A percentile compares a stretch with the other conserved stretches of the same genome.
phyloP scores from a whole-genome alignment of 352 stramenopile genomes.

The Phytopythium litorale region DNA sequence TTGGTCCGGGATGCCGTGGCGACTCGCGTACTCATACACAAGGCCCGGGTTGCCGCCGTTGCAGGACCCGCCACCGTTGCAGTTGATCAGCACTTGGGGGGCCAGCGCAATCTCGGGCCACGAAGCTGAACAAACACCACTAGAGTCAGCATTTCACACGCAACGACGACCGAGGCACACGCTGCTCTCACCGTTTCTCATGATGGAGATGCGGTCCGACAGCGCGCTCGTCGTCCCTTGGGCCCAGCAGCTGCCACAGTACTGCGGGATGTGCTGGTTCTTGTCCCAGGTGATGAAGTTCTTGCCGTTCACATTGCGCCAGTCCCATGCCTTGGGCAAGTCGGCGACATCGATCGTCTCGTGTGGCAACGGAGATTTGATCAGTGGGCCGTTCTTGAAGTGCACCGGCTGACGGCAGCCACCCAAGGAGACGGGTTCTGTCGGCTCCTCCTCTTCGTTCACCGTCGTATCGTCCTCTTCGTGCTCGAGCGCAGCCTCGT shows the following conservation, averaged over 20 bases:
- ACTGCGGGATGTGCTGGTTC: slow-evolving; percentile 98
- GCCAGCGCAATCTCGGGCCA: slow-evolving; percentile 84
- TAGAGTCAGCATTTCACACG: slow-evolving; percentile 4
- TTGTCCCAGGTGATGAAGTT: slow-evolving; percentile 97
- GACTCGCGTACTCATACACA: slow-evolving; percentile 85
- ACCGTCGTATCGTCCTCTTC: slow-evolving; percentile 18
- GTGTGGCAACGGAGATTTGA: slow-evolving; percentile 71
- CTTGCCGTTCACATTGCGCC: slow-evolving; percentile 92
- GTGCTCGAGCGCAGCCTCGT: slow-evolving; percentile 11
- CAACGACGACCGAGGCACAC: not conserved
- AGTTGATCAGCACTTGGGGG: slow-evolving; percentile 85
- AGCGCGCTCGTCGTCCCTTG: slow-evolving; percentile 87
- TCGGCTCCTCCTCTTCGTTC: slow-evolving; percentile 4
- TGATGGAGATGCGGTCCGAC: slow-evolving; percentile 90
- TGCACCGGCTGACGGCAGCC: slow-evolving; percentile 60
- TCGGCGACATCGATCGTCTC: slow-evolving; percentile 71
- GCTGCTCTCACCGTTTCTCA: slow-evolving; percentile 62
- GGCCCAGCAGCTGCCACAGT: slow-evolving; percentile 92
- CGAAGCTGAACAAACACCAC: slow-evolving; percentile 26
- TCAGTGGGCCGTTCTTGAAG: slow-evolving; percentile 60
- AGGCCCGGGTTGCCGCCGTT: slow-evolving; percentile 75
- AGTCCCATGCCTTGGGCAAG: slow-evolving; percentile 94
- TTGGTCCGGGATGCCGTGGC: slow-evolving; percentile 89
- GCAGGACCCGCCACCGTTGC: slow-evolving; percentile 72
- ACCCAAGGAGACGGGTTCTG: slow-evolving; percentile 17